Base-by-base conservation (phyloP, 768 basidiomycete genomes). In the Pleurotus djamor region DNA sequence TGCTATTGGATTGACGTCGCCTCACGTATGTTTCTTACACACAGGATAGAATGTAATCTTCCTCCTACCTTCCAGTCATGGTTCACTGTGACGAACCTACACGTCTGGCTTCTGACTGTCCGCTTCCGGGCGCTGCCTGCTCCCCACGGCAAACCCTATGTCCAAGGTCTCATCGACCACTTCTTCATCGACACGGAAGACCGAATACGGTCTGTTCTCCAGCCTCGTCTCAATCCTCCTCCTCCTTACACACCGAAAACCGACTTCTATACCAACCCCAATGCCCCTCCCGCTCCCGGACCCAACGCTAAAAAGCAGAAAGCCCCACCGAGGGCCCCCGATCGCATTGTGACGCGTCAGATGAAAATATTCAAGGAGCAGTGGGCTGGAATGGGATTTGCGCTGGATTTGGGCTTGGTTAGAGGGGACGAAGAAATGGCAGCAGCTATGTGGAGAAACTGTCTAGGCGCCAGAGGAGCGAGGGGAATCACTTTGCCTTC, bases 51-150 rank as follows among this genome's bases (percentile, higher is more conserved):
- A 60, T 96, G 92, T 67, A 80, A 79, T 60, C 80, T 98, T 5
- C 94, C 96, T 8, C 89, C 89, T 10, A 97, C 96, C 0, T 97
- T 96, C 72, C 96, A 98, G 67, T 92, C 96, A 13, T 98, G 95
- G 92, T 98, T 98, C 75, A 92, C 92, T 4, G 76, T 97, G 52
- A 93, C 93, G 33, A 94, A 96, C 63, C 79, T 98, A 33, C 94
- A 98, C 72, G 78, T 98, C 50, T 96, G 95, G 90, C 79, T 98
- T 64, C 84, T 96, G 52, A 89, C 89, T 14, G 90, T 92, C 56
- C 90, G 96, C 21, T 81, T 97, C 8, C 92, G 96, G 17, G 86
- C 91, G 0, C 84, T 98, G 9, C 94, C 88, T 2, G 68, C 75
- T 12, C 79, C 83, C 1, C 80, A 89, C 56, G 91, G 90, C 21